Conservation (phyloP, 306 rosid genomes). For the Calophaca sinica region DNA sequence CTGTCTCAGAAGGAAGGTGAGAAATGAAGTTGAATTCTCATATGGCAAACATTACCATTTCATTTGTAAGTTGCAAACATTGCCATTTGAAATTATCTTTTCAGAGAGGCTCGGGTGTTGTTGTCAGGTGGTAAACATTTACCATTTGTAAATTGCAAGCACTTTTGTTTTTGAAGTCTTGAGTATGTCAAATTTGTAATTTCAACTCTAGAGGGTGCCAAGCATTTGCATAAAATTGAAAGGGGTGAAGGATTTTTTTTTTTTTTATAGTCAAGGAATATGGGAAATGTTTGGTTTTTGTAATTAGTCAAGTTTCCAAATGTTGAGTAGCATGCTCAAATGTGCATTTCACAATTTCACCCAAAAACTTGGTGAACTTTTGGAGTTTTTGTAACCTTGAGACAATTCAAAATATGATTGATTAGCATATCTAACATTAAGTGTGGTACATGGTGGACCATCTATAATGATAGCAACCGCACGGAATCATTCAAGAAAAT, state of each 20-base stretch:
- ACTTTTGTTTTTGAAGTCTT: not conserved
- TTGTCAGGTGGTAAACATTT: conserved; percentile 7
- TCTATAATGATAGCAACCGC: too few relatives aligned
- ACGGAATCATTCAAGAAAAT: too few relatives aligned
- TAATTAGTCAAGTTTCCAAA: too few relatives aligned
- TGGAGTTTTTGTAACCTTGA: too few relatives aligned
- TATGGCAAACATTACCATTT: not conserved
- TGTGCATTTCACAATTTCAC: too few relatives aligned
- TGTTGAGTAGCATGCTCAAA: too few relatives aligned
- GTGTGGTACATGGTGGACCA: too few relatives aligned
- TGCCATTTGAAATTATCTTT: not conserved
- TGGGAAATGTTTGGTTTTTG: not conserved
- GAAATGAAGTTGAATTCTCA: conserved; percentile 2
- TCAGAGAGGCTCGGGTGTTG: too few relatives aligned
- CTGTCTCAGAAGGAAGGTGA: conserved; percentile 58
- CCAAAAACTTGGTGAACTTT: too few relatives aligned
- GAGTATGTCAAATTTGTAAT: conserved; percentile 6
- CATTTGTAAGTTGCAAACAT: conserved; percentile 22
- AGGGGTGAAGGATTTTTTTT: not conserved
- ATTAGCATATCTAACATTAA: too few relatives aligned
- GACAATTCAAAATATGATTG: too few relatives aligned
- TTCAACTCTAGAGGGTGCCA: conserved; percentile 7
- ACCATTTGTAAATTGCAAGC: conserved; percentile 24
- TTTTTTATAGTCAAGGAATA: not conserved
- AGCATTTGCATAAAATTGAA: not conserved